These are phyloP conservation scores for Skeletonema costatum DNA, from an alignment of 108 stramenopile species.

Conservation along the genomic window DNA sequence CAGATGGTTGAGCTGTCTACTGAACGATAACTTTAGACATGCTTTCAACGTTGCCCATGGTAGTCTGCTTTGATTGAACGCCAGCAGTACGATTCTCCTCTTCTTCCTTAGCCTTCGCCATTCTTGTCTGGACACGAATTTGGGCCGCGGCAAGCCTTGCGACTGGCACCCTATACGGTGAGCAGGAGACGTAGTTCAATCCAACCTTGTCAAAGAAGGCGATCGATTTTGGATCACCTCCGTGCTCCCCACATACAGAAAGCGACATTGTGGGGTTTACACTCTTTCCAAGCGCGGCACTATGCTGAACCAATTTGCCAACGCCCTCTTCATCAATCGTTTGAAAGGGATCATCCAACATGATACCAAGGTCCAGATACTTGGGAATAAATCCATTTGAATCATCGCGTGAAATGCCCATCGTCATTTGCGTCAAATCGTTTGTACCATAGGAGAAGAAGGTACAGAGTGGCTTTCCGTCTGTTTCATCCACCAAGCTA, in stretches of 20 bases:
- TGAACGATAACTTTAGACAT: not conserved
- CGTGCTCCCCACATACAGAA: conserved; percentile 89
- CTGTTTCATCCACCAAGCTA: conserved; percentile 54
- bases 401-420: conserved; percentile 89
- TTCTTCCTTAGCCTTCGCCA: conserved; percentile 20
- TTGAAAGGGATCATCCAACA: conserved; percentile 85
- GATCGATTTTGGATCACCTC: conserved; percentile 83
- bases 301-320: conserved; percentile 66
- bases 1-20: not conserved
- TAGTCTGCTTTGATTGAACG: not conserved
- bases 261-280: conserved; percentile 65
- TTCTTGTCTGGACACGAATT: conserved; percentile 50
- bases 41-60: not conserved
- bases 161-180: conserved; percentile 88
- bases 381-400: conserved; percentile 77
- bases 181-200: conserved; percentile 87
- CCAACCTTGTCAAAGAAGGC: conserved; percentile 75
- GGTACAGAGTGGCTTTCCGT: conserved; percentile 61
- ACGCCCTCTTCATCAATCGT: conserved; percentile 87
- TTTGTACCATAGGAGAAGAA: conserved; percentile 91
- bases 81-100: not conserved
- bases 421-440: conserved; percentile 89
- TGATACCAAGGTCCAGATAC: conserved; percentile 80
- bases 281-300: conserved; percentile 56
- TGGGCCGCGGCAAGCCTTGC: conserved; percentile 81